Evolutionary conservation across 2,329 filamentous ascomycete genomes (phyloP), one percentile per base, ranked within the genome.

Genomic region (Epichloe hybrida): DNA sequence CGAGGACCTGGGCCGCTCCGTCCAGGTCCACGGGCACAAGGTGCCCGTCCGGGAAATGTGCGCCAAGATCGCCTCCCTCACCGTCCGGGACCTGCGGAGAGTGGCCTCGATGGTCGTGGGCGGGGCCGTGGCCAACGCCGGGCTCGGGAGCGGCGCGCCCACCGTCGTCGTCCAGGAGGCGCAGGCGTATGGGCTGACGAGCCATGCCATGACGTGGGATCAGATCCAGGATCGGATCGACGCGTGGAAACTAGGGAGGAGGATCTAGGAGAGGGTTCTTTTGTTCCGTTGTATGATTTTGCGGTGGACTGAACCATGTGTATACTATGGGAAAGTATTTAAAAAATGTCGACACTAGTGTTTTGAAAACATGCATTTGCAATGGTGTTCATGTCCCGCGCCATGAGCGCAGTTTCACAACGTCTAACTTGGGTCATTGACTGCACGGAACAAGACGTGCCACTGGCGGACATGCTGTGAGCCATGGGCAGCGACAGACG

Each of bases 101-200:
- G 91, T 97, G 3, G 93, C 93, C 5, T 74, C 73, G 57, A 72
- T 80, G 58, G 83, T 98, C 8, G 81, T 96, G 50, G 80, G 84
- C 43, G 93, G 93, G 0, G 65, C 80, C 56, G 83, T 94, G 3
- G 63, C 78, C 55, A 97, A 96, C 65, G 64, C 71, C 0, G 91
- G 91, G 1, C 64, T 72, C 0, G 91, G 93, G 3, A 93, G 82
- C 55, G 93, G 93, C 13, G 84, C 88, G 20, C 93, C 93, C 4
- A 98, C 93, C 0, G 89, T 98, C 23, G 91, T 98, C 43, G 64
- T 98, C 60, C 91, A 97, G 72, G 91, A 96, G 71, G 88, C 88
- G 23, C 81, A 90, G 63, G 76, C 86, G 57, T 79, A 84, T 50
- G 83, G 83, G 0, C 74, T 84, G 31, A 81, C 74, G 61, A 75